These are phyloP conservation scores for Plasmopara muralis DNA, from an alignment of 352 stramenopile genomes.

Conservation along the genomic window DNA sequence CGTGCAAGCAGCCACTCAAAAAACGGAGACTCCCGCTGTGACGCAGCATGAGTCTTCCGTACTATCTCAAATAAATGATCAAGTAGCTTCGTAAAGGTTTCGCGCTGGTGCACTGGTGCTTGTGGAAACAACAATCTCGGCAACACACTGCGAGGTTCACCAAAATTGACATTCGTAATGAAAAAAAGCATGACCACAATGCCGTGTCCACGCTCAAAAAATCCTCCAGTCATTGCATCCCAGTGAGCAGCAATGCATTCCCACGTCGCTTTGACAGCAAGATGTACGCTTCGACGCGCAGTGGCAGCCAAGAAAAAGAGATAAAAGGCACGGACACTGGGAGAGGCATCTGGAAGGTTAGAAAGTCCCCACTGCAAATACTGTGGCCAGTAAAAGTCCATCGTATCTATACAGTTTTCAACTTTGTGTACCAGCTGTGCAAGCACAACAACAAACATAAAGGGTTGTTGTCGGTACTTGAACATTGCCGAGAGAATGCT, in stretches of 20 bases:
- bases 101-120: constrained; percentile 35
- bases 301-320: constrained; percentile 52
- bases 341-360: constrained; percentile 33
- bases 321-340: constrained; percentile 56
- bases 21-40: constrained; percentile 39
- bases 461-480: constrained; percentile 59
- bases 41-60: constrained; percentile 26
- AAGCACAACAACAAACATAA: constrained; percentile 63
- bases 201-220: constrained; percentile 36
- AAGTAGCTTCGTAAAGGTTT: constrained; percentile 34
- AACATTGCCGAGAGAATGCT: constrained; percentile 56
- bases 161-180: constrained; percentile 54
- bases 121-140: constrained; percentile 38
- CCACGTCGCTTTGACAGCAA: constrained; percentile 55
- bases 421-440: constrained; percentile 54
- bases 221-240: constrained; percentile 42
- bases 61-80: constrained; percentile 37
- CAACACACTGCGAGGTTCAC: constrained; percentile 34
- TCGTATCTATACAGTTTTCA: constrained; percentile 43
- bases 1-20: constrained; percentile 49
- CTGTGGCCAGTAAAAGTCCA: constrained; percentile 69
- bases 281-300: constrained; percentile 41
- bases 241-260: constrained; percentile 59
- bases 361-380: constrained; percentile 62
- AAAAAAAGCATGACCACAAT: constrained; percentile 63